Conservation (phyloP, 2,329 filamentous ascomycete genomes). For the Acephala macrosclerotiorum region DNA sequence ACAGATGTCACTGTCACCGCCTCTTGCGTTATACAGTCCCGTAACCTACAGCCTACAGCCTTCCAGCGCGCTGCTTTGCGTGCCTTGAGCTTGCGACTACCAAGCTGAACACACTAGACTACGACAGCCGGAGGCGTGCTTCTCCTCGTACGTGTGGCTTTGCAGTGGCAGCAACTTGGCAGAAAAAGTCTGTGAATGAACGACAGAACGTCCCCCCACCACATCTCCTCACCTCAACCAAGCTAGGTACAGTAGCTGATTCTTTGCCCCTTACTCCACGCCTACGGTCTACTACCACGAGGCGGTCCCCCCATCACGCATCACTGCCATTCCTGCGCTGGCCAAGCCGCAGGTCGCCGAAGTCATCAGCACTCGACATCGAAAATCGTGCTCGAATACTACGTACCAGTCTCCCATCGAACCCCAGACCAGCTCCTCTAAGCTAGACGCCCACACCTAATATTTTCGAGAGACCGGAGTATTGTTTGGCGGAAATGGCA, state of each 20-base stretch:
- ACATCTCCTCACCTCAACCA: background rate
- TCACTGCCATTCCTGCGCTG: slow-evolving; percentile 14
- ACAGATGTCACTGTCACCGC: background rate
- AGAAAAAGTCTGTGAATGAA: slow-evolving; percentile 6
- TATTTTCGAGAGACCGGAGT: slow-evolving; percentile 6
- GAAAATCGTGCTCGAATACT: slow-evolving; percentile 6
- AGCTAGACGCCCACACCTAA: slow-evolving; percentile 8
- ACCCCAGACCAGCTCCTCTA: slow-evolving; percentile 7
- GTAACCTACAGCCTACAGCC: background rate
- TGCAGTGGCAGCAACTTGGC: slow-evolving; percentile 5
- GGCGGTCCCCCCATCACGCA: background rate
- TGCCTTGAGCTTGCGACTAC: slow-evolving; percentile 1
- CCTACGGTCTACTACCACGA: slow-evolving; percentile 8
- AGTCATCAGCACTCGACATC: slow-evolving; percentile 17
- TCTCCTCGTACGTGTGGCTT: slow-evolving; percentile 8
- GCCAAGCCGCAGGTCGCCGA: slow-evolving; percentile 26
- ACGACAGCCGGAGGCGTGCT: background rate
- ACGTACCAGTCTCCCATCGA: background rate
- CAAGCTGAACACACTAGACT: slow-evolving; percentile 6
- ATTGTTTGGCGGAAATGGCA: slow-evolving; percentile 14
- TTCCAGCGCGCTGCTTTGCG: background rate
- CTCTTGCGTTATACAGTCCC: background rate
- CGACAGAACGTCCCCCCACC: slow-evolving; percentile 2
- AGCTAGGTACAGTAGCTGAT: slow-evolving; percentile 11
- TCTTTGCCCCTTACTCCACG: slow-evolving; percentile 7